Conservation (phyloP, 306 rosid genomes). For the Vicia sativa region DNA sequence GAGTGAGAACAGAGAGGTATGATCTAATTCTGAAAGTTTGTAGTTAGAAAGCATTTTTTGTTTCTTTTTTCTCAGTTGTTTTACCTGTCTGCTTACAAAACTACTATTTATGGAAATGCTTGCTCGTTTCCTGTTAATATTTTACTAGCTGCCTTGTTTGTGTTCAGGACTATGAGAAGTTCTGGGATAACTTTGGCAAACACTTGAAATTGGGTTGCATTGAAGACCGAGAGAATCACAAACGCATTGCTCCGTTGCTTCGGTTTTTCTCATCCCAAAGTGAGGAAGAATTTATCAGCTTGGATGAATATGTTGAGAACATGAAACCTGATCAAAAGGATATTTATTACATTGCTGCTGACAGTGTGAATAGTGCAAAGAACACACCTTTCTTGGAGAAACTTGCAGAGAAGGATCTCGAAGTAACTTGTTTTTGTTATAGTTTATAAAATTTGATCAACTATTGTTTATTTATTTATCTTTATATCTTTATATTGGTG, state of each 20-base stretch:
- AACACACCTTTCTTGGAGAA: conserved; percentile 94
- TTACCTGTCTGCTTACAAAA: background rate
- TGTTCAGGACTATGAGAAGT: conserved; percentile 87
- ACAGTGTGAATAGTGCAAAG: conserved; percentile 91
- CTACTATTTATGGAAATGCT: conserved; percentile 19
- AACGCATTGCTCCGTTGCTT: conserved; percentile 93
- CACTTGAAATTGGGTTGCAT: conserved; percentile 93
- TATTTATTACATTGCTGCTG: conserved; percentile 86
- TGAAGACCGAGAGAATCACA: conserved; percentile 97
- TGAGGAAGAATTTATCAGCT: conserved; percentile 76
- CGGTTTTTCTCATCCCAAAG: conserved; percentile 94
- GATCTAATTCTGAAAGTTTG: conserved; percentile 34
- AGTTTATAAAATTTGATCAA: conserved; percentile 1
- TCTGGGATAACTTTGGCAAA: conserved; percentile 96
- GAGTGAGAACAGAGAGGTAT: conserved; percentile 87
- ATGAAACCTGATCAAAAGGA: conserved; percentile 97
- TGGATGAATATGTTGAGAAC: conserved; percentile 95
- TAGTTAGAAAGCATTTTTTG: background rate
- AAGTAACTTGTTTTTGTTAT: conserved; percentile 48
- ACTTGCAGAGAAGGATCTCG: conserved; percentile 76
- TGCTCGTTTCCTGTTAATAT: conserved; percentile 16
- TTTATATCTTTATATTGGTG: conserved; percentile 7
- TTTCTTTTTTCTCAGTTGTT: background rate
- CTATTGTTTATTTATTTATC: background rate
- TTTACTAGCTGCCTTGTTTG: conserved; percentile 27